These are phyloP conservation scores for Lipomyces orientalis DNA, from an alignment of 805 yeast genomes.

Conservation along the genomic window DNA sequence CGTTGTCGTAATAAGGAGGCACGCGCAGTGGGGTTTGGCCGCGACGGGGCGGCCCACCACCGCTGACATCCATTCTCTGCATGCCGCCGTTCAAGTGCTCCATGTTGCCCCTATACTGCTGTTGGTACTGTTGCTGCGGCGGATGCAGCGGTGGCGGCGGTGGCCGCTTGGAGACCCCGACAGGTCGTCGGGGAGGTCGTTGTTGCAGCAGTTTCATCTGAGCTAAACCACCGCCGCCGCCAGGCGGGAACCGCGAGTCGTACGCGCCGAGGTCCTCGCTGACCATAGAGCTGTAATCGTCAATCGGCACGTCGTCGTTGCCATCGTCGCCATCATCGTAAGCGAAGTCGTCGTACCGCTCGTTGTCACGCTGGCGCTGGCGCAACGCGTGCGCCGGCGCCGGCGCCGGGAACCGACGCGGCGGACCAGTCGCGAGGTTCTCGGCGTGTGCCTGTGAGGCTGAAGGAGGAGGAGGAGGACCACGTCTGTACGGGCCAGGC, in stretches of 20 bases:
- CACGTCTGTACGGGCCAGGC: not conserved
- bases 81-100: slow-evolving; percentile 16
- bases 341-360: not conserved
- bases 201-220: slow-evolving; percentile 21
- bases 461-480: slow-evolving; percentile 1
- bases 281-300: slow-evolving; percentile 29
- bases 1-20: slow-evolving; percentile 7
- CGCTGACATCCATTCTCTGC: slow-evolving; percentile 17
- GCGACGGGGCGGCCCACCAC: slow-evolving; percentile 9
- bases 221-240: slow-evolving; percentile 22
- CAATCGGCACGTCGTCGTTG: slow-evolving; percentile 22
- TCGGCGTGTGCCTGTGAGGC: not conserved
- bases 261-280: slow-evolving; percentile 27
- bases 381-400: not conserved
- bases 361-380: slow-evolving; percentile 9
- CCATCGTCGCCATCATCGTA: slow-evolving; percentile 15
- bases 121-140: slow-evolving; percentile 9
- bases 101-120: slow-evolving; percentile 9
- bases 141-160: slow-evolving; percentile 16
- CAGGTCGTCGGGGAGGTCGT: slow-evolving; percentile 6
- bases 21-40: slow-evolving; percentile 9
- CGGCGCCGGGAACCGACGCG: not conserved
- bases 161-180: slow-evolving; percentile 1
- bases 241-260: slow-evolving; percentile 31
- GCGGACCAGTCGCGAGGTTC: not conserved